Percentiles rank a stretch among this genome's conserved stretches.
Conservation (phyloP, 129 eudicot genomes). For the Saposhnikovia divaricata region DNA sequence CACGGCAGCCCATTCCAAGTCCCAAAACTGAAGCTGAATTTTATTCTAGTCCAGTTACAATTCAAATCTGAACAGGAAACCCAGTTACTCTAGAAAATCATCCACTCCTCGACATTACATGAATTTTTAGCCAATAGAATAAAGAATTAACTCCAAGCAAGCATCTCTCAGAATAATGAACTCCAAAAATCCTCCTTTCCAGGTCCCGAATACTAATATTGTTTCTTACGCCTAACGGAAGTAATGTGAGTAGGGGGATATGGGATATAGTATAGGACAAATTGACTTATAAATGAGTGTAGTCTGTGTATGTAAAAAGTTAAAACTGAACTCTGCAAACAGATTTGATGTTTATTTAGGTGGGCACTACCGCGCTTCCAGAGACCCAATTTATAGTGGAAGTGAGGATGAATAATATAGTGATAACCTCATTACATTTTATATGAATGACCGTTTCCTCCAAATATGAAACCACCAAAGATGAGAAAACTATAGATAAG, state of each 20-base stretch:
- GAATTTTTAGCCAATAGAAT: background rate
- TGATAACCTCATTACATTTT: too few relatives aligned
- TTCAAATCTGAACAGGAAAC: background rate
- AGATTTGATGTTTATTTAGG: too few relatives aligned
- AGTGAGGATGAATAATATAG: background rate
- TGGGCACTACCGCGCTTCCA: too few relatives aligned
- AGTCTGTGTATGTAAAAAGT: background rate
- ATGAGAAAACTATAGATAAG: background rate
- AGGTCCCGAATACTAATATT: background rate
- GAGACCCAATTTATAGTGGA: background rate
- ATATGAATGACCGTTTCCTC: background rate
- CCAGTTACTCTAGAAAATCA: background rate
- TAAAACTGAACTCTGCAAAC: background rate
- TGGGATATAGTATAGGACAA: background rate
- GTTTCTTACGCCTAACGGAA: too few relatives aligned
- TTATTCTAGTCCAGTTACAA: background rate
- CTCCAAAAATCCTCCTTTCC: background rate
- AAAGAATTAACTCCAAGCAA: too few relatives aligned
- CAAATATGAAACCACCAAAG: background rate
- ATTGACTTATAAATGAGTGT: background rate
- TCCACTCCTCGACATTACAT: background rate
- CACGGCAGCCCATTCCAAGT: background rate
- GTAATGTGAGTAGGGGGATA: background rate
- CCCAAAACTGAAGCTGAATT: background rate
- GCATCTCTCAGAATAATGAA: background rate